These are phyloP conservation scores for Asparagopsis taxiformis DNA, from an alignment of 31 red algal species.

Conservation along the genomic window DNA sequence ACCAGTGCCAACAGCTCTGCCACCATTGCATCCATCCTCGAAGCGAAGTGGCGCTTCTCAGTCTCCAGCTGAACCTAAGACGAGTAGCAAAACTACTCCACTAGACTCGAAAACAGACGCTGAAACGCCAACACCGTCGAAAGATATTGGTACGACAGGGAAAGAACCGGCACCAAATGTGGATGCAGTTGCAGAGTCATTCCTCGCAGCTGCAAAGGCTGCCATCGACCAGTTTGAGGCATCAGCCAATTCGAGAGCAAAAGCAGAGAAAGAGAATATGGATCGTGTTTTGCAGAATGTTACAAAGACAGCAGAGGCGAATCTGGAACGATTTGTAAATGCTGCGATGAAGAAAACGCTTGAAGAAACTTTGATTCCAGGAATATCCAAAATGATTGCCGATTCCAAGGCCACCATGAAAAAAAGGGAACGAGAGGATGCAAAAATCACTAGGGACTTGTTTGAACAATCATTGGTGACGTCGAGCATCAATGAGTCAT, in stretches of 20 bases:
- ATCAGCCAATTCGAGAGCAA: constrained; percentile 19
- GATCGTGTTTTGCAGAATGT: constrained; percentile 60
- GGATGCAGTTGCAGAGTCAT: constrained; percentile 27
- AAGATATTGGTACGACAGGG: not conserved
- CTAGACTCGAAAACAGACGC: not conserved
- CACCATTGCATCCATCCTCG: not conserved
- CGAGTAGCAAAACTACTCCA: not conserved
- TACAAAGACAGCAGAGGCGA: constrained; percentile 41
- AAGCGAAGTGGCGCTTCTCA: not conserved
- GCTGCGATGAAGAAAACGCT: constrained; percentile 58
- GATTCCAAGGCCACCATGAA: constrained; percentile 36
- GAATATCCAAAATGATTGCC: constrained; percentile 47
- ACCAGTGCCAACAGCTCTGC: not conserved
- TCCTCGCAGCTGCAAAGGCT: constrained; percentile 41
- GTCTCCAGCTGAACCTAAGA: not conserved
- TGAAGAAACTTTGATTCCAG: constrained; percentile 55
- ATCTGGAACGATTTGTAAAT: constrained; percentile 60
- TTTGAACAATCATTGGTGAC: constrained; percentile 25
- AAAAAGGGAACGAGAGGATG: constrained; percentile 15
- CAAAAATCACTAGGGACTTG: constrained; percentile 31
- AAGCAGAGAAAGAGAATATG: constrained; percentile 58
- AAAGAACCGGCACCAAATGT: constrained; percentile 13
- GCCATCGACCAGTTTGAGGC: constrained; percentile 45
- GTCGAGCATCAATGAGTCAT: constrained; percentile 22
- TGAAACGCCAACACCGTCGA: not conserved